Evolutionary conservation across 2,329 filamentous ascomycete species (phyloP), one percentile per base, ranked within the genome.

Genomic region (Penicillium sp.): DNA sequence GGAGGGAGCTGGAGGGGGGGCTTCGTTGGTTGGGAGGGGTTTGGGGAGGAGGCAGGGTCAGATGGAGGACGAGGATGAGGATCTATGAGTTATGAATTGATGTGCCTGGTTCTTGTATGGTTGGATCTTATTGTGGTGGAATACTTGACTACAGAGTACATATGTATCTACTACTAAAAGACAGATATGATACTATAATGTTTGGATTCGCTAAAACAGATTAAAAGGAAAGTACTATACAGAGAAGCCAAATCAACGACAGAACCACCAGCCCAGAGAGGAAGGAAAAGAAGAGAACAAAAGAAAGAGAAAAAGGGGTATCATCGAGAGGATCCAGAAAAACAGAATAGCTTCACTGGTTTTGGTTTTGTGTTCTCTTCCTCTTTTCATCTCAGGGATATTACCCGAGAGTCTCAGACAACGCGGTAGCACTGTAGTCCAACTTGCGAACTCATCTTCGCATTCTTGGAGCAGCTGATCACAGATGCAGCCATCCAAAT

Each of bases 191-290:
- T 31, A 41, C 27, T 25, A 33, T 15, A 31, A 25, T 44, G 36
- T 52, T 50, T 64, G 41, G 50, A 59, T 54, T 60, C 61, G 60
- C 62, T 65, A 61, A 63, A 60, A 52, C 29, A 10, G 39, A 52
- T 48, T 43, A 50, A 39, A 51, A 50, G 29, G 38, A 62, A 45
- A 43, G n/a, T 57, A 61, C 57, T 55, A 49, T 62, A 61, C 59
- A 60, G 36, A 58, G 36, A 53, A 57, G 19, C 23, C 54, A 34
- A 55, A 43, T 39, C 46, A 51, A 47, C 51, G n/a, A 45, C 29
- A 53, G 40, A 2, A 21, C 45, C 50, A 60, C 34, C 33, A 50
- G 33, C 48, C 52, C 54, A 53, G 53, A 46, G 50, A 45, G 33
- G 44, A 53, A 36, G 40, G 57, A 40, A 44, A 55, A 41, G 54